A percentile compares a stretch with the other conserved stretches of the same genome.
These are phyloP conservation scores for Aspergillus baeticus DNA, from an alignment of 495 filamentous ascomycete species.

Conservation along the genomic window DNA sequence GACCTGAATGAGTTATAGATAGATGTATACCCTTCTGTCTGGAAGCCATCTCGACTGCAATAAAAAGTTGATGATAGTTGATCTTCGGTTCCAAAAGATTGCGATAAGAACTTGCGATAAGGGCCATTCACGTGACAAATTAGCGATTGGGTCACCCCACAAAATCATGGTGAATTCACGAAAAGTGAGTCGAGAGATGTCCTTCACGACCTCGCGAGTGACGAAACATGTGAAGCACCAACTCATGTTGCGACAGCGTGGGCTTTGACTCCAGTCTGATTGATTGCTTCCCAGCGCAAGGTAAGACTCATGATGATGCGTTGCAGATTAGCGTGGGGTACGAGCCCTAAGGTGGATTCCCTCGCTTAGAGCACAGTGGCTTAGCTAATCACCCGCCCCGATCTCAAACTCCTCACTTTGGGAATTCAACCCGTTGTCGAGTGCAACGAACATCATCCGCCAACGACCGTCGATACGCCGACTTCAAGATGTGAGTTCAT, in stretches of 20 bases:
- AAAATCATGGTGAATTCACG: too few species aligned
- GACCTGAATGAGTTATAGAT: constrained; percentile 19
- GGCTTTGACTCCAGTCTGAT: too few species aligned
- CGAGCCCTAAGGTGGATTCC: constrained; percentile 36
- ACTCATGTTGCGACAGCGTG: too few species aligned
- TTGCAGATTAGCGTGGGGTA: constrained; percentile 21
- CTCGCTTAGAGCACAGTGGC: constrained; percentile 47
- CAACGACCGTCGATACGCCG: constrained; percentile 55
- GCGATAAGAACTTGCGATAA: background rate
- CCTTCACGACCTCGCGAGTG: too few species aligned
- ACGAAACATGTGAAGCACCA: too few species aligned
- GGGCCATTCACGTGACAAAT: too few species aligned
- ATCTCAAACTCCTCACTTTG: constrained; percentile 47
- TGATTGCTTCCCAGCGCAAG: too few species aligned
- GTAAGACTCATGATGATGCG: background rate
- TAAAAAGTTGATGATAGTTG: constrained; percentile 3
- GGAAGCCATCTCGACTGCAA: constrained; percentile 8
- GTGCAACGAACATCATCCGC: constrained; percentile 53
- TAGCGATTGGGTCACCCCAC: too few species aligned
- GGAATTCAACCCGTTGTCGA: constrained; percentile 42
- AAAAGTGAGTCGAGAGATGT: too few species aligned
- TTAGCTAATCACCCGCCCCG: constrained; percentile 48
- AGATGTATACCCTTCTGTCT: constrained; percentile 17
- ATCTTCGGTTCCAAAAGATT: background rate
- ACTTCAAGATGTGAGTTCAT: constrained; percentile 55